Base-by-base conservation (phyloP, 2,329 filamentous ascomycete genomes). In the Penicillium crustosum region DNA sequence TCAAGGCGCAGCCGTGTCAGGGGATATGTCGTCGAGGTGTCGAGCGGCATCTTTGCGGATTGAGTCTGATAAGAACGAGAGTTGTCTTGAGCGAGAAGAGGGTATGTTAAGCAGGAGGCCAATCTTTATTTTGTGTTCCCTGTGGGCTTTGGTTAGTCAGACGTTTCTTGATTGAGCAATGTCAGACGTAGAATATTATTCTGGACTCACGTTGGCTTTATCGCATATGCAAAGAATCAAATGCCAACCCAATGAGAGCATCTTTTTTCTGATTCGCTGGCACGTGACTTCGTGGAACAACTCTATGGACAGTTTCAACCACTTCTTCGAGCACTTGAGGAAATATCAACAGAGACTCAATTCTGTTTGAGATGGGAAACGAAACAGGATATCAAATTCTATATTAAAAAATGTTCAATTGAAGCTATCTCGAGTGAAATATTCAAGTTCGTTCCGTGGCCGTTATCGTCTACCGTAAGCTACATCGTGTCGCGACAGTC, bases 11-110 rank as follows among this genome's bases (percentile, higher is more conserved):
- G 83, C 53, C 94, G 89, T 61, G 91, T 92, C 61, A 97, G 86
- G 49, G 87, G 86, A 81, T 97, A 97, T 61, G 90, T 92, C 51
- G 90, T 92, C 13, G 91, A 93, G 8, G 92, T 96, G 78, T 97
- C 93, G 74, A 97, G 90, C 58, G 93, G 93, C 93, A 97, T 97
- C 66, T 63, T 77, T 61, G 41, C 41, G 23, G 45, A 31, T 52
- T 23, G 48, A 35, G 54, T 47, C 41, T 54, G 35, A 25, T 48
- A 23, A 43, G 36, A 27, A 15, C 31, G 29, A 35, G 19, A 36
- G 15, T 25, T 47, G 29, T 31, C 13, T 35, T 23, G 31, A 19
- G 45, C 8, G 17, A 21, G 23, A 53, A 41, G n/a, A 21, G 10
- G 15, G 42, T 49, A 25, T 36, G 45, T 31, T 9, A 29, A 38